Evolutionary conservation across 352 stramenopile species (phyloP).

Genomic region (Pythium insidiosum): DNA sequence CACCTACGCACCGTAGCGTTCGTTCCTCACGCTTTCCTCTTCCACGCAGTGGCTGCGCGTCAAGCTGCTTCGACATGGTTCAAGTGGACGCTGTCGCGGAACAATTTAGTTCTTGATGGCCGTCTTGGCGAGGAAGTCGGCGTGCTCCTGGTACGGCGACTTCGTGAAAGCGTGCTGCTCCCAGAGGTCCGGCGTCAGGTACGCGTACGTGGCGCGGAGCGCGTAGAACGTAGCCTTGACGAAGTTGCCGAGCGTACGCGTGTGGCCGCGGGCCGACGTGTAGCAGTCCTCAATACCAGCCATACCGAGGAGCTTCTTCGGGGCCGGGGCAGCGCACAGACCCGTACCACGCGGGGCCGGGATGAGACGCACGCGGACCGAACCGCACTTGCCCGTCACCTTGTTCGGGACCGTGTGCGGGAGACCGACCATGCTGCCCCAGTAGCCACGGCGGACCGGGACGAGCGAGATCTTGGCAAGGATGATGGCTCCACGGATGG

Average conservation of each 20-base stretch:
- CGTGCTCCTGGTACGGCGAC: constrained; percentile 98
- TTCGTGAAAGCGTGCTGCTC: constrained; percentile 90
- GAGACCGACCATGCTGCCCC: constrained; percentile 92
- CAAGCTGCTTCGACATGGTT: no score
- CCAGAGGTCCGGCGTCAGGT: constrained; percentile 99
- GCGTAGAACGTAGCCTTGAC: constrained; percentile 99
- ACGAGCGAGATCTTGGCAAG: constrained; percentile 98
- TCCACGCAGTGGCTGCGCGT: constrained; percentile 18
- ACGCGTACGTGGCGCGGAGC: constrained; percentile 96
- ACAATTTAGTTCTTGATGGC: constrained; percentile 83
- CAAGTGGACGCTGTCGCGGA: no score
- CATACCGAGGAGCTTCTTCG: constrained; percentile 99
- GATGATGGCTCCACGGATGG: constrained; percentile 99
- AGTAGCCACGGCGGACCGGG: constrained; percentile 98
- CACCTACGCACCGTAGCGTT: constrained; percentile 88
- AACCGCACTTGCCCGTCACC: constrained; percentile 99
- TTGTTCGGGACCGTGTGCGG: constrained; percentile 98
- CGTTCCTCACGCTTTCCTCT: constrained; percentile 79
- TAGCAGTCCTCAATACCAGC: constrained; percentile 98
- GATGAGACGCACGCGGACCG: constrained; percentile 98
- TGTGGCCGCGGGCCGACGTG: constrained; percentile 95
- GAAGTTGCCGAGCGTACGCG: constrained; percentile 99
- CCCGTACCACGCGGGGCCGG: constrained; percentile 98
- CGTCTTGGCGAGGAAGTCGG: constrained; percentile 98
- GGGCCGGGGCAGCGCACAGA: constrained; percentile 96